Percentiles rank a stretch among this genome's conserved stretches.
phyloP scores from a whole-genome alignment of 257 asterid species.

The Solanum appendiculatum region DNA sequence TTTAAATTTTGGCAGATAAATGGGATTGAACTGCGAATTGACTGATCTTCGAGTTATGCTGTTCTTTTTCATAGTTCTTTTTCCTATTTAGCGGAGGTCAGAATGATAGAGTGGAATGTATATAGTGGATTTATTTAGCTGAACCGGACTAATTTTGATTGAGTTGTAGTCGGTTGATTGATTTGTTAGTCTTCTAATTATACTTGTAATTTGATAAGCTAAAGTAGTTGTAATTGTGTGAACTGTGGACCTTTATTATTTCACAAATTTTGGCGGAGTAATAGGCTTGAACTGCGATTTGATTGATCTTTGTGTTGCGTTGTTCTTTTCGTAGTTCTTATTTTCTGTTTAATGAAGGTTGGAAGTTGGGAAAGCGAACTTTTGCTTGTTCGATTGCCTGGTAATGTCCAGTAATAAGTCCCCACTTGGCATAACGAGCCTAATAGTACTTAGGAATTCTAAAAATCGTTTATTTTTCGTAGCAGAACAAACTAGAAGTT shows the following conservation, averaged over 20 bases:
- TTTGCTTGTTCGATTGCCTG: neutral
- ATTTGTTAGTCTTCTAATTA: neutral
- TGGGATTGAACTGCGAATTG: neutral
- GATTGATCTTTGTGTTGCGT: neutral
- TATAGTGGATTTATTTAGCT: neutral
- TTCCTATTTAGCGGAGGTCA: neutral
- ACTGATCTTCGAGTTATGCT: neutral
- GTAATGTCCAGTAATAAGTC: neutral
- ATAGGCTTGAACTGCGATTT: neutral
- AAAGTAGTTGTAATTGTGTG: neutral
- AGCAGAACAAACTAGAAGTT: neutral
- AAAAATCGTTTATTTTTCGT: neutral
- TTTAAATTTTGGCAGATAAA: neutral
- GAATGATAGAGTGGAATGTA: neutral
- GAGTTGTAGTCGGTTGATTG: neutral
- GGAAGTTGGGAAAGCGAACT: neutral
- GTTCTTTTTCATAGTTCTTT: neutral
- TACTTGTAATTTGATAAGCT: neutral
- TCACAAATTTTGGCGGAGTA: neutral
- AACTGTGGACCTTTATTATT: neutral
- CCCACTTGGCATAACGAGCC: neutral
- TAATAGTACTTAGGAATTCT: neutral
- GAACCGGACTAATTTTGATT: neutral
- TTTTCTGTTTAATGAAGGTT: neutral
- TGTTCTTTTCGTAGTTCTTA: neutral